Evolutionary conservation across 1,139 yeast genomes (phyloP), one percentile per base, ranked within the genome.

Genomic region (Suhomyces coccinellae): DNA sequence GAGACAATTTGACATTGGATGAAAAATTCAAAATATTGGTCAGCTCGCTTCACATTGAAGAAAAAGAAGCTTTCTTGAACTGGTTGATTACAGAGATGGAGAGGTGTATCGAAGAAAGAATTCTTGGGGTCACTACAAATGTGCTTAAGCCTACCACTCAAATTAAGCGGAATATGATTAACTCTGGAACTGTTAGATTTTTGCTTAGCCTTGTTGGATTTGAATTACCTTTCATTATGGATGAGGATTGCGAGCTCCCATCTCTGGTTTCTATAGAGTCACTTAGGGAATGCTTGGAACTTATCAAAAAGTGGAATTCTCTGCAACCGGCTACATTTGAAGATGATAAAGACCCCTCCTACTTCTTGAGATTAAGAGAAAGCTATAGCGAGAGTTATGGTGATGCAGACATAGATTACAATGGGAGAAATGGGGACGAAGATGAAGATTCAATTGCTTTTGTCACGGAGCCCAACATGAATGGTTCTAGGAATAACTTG

Each of bases 21-120:
- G 71, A 69, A 36, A 67, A 72, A 46, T 57, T 73, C 34, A 69
- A 73, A 40, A 70, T 81, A 27, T 58, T 80, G 29, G 76, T 82
- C 8, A 78, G 82, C 34, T 73, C 78, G 0, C 57, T 82, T 36
- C 61, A 74, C 16, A 73, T 72, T 41, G 77, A 72, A 41, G 83
- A 74, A 14, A 73, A 74, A 45, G 63, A 58, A 14, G 53, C 59
- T 2, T 56, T 71, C 26, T 60, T 82, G 2, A 65, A 65, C 13
- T 79, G 81, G 79, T 51, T 79, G 14, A 59, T 68, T 2, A 58
- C 61, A 3, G 75, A 74, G 17, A 50, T 82, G 27, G 67, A 64
- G 29, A 58, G 66, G 30, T 57, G 71, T 7, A 45, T 61, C 2
- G 56, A 59, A 33, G 61, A 57, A 29, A 54, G 65, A 39, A 41